Conservation (phyloP, 2,329 filamentous ascomycete genomes). For the Penicillium sp. region DNA sequence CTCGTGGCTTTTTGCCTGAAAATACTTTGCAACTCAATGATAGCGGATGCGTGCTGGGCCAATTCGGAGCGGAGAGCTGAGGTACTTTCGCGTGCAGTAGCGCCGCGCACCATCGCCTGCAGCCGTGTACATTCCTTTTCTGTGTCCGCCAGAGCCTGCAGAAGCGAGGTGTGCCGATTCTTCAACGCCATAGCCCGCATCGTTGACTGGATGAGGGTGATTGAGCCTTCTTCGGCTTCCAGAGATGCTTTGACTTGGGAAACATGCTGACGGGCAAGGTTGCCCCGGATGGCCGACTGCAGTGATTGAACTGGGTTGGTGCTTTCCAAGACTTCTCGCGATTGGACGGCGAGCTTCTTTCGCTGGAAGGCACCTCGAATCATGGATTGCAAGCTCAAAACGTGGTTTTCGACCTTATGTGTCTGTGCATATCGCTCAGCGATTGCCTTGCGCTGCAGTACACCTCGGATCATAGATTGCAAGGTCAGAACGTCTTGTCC, state of each 20-base stretch:
- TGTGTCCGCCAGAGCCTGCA: constrained; percentile 38
- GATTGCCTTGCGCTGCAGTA: constrained; percentile 45
- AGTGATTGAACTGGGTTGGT: constrained; percentile 46
- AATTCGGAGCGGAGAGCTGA: constrained; percentile 27
- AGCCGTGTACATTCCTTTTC: constrained; percentile 38
- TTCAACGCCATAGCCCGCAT: constrained; percentile 34
- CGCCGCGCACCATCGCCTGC: constrained; percentile 44
- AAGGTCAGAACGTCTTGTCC: constrained; percentile 52
- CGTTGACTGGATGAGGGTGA: constrained; percentile 34
- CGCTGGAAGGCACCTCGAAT: constrained; percentile 63
- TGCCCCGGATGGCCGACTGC: constrained; percentile 57
- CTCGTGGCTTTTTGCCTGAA: constrained; percentile 30
- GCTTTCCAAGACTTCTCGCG: constrained; percentile 42
- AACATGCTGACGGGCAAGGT: constrained; percentile 37
- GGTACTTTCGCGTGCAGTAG: constrained; percentile 23
- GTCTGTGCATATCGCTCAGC: constrained; percentile 33
- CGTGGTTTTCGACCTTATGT: constrained; percentile 46
- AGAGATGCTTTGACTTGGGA: constrained; percentile 23
- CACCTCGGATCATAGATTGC: constrained; percentile 63
- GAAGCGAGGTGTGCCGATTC: constrained; percentile 34
- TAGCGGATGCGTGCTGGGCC: constrained; percentile 20
- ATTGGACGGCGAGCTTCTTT: constrained; percentile 31
- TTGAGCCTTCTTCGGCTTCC: constrained; percentile 19
- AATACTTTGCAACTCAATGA: constrained; percentile 31
- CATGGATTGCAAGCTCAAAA: constrained; percentile 59